Conservation (phyloP, 805 yeast genomes). For the Wickerhamiella dianesei region DNA sequence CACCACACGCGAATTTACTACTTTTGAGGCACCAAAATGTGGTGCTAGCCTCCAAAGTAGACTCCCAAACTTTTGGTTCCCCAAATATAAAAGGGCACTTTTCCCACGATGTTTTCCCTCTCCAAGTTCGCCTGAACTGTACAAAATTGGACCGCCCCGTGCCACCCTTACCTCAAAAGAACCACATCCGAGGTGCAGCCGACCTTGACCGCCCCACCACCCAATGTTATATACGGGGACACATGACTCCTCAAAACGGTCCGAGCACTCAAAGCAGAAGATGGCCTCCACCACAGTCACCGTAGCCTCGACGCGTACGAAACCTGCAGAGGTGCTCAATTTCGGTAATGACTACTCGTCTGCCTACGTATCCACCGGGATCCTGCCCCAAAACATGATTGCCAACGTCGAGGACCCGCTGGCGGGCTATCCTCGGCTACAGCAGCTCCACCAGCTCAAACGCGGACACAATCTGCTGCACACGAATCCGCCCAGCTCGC, state of each 20-base stretch:
- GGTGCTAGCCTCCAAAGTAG: not conserved
- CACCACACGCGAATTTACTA: not conserved
- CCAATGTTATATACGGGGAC: not conserved
- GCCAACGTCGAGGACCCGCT: conserved; percentile 53
- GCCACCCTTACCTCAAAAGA: not conserved
- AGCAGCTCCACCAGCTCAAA: conserved; percentile 53
- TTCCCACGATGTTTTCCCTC: no score
- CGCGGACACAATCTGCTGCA: conserved; percentile 39
- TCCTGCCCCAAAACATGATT: conserved; percentile 49
- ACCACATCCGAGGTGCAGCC: not conserved
- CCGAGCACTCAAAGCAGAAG: not conserved
- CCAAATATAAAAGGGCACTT: no score
- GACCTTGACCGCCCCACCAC: not conserved
- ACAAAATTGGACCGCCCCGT: not conserved
- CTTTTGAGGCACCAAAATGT: not conserved
- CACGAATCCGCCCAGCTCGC: conserved; percentile 55
- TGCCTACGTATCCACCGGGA: conserved; percentile 48
- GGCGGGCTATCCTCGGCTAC: conserved; percentile 78
- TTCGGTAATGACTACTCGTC: conserved; percentile 64
- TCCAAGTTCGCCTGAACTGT: no score
- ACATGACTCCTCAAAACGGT: not conserved
- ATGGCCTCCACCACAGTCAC: not conserved
- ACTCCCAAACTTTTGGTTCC: no score
- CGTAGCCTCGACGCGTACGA: not conserved
- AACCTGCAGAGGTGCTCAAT: conserved; percentile 9